A percentile compares a stretch with the other conserved stretches of the same genome.
These are phyloP conservation scores for Eragrostis nindensis DNA, from an alignment of 176 grass and related monocot species.

Conservation along the genomic window DNA sequence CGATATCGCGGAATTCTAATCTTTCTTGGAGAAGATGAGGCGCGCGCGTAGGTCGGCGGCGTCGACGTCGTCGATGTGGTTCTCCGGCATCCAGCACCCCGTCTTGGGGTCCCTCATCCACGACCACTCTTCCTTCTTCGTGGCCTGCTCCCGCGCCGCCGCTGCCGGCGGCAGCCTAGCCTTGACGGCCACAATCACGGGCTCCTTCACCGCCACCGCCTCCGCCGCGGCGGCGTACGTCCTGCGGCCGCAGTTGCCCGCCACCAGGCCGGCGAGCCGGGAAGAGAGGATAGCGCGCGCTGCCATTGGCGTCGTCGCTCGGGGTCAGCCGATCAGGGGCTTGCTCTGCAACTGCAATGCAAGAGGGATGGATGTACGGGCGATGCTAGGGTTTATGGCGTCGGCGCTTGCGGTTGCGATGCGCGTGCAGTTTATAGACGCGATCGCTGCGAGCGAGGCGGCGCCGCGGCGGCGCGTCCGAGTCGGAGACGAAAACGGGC, in stretches of 20 bases:
- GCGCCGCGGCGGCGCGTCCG: conserved; percentile 6
- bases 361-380: too few relatives aligned
- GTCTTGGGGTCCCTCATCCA: conserved; percentile 84
- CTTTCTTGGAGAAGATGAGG: conserved; percentile 50
- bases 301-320: not conserved
- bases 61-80: conserved; percentile 47
- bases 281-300: conserved; percentile 27
- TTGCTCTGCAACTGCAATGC: not conserved
- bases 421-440: not conserved
- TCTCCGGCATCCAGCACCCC: conserved; percentile 68
- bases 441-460: not conserved
- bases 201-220: conserved; percentile 6
- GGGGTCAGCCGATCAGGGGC: not conserved
- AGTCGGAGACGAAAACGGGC: not conserved
- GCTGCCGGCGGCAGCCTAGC: not conserved
- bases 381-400: not conserved
- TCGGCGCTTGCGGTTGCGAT: not conserved
- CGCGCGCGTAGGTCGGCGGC: conserved; percentile 51
- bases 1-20: not conserved
- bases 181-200: not conserved
- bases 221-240: not conserved
- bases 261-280: not conserved
- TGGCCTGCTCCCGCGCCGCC: not conserved
- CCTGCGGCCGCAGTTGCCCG: not conserved
- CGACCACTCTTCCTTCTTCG: conserved; percentile 45